These are phyloP conservation scores for Bauhinia variegata DNA, from an alignment of 306 rosid genomes.

Conservation along the genomic window DNA sequence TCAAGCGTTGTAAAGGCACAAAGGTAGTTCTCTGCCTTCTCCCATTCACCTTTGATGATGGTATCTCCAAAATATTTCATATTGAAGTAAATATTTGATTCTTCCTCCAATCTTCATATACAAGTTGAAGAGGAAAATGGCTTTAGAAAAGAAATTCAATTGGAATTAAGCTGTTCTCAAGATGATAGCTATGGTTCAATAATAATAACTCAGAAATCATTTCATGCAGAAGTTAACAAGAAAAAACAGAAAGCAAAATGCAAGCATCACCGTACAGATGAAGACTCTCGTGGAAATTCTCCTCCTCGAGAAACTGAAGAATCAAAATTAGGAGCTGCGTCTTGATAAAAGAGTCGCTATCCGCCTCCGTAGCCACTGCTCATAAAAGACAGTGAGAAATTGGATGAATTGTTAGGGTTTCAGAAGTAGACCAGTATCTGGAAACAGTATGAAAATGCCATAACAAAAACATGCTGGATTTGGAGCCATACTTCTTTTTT, in stretches of 20 bases:
- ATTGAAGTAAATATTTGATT: conserved; percentile 27
- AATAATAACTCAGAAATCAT: background rate
- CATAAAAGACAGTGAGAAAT: background rate
- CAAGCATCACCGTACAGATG: conserved; percentile 27
- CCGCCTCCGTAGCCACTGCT: background rate
- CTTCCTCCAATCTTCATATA: conserved; percentile 31
- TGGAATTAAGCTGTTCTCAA: conserved; percentile 2
- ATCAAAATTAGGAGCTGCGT: conserved; percentile 20
- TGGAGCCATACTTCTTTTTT: background rate
- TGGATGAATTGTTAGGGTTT: conserved; percentile 16
- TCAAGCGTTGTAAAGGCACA: conserved; percentile 21
- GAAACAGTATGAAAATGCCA: background rate
- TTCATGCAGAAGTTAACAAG: background rate
- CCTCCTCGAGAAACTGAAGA: conserved; percentile 32
- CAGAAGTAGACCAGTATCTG: background rate
- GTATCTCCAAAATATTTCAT: conserved; percentile 27
- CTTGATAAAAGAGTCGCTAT: conserved; percentile 1
- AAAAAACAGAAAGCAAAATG: background rate
- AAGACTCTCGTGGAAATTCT: conserved; percentile 31
- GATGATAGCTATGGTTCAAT: no score
- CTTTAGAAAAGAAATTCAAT: background rate
- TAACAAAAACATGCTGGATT: background rate
- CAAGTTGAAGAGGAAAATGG: background rate
- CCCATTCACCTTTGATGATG: conserved; percentile 28
- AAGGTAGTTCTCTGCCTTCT: conserved; percentile 26